A percentile compares a stretch with the other conserved stretches of the same genome.
These are phyloP conservation scores for Peniophora sp. DNA, from an alignment of 1,284 basidiomycete genomes.

Conservation along the genomic window DNA sequence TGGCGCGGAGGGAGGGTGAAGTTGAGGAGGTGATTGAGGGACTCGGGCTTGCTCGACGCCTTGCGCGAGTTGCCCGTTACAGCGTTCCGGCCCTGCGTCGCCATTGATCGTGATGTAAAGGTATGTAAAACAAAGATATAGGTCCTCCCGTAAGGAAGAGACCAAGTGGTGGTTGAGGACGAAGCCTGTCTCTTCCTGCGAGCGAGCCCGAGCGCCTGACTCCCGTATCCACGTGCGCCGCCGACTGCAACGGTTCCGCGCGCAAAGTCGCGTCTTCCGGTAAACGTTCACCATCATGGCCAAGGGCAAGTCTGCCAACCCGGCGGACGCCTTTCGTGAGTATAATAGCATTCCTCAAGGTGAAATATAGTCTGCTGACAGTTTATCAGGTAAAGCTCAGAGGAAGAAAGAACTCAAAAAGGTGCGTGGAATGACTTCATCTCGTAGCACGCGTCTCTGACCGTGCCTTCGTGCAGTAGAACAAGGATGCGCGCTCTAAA, in stretches of 20 bases:
- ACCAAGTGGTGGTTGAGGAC: background rate
- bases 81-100: constrained; percentile 17
- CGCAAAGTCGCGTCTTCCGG: background rate
- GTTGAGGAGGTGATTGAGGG: constrained; percentile 74
- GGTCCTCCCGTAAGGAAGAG: background rate
- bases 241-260: background rate
- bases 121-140: background rate
- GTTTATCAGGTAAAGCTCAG: constrained; percentile 70
- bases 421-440: constrained; percentile 33
- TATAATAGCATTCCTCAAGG: constrained; percentile 4
- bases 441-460: constrained; percentile 11
- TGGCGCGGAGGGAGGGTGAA: constrained; percentile 79
- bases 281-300: constrained; percentile 45
- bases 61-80: constrained; percentile 30
- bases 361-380: constrained; percentile 7
- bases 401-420: constrained; percentile 89
- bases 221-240: background rate
- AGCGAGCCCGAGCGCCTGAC: background rate
- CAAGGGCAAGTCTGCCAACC: constrained; percentile 77
- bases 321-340: constrained; percentile 78
- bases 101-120: constrained; percentile 17
- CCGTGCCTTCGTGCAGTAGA: constrained; percentile 53
- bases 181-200: background rate
- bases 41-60: constrained; percentile 60
- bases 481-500: constrained; percentile 76